These are phyloP conservation scores for Fagopyrum esculentum DNA, from an alignment of 148 eudicot species.

Conservation along the genomic window DNA sequence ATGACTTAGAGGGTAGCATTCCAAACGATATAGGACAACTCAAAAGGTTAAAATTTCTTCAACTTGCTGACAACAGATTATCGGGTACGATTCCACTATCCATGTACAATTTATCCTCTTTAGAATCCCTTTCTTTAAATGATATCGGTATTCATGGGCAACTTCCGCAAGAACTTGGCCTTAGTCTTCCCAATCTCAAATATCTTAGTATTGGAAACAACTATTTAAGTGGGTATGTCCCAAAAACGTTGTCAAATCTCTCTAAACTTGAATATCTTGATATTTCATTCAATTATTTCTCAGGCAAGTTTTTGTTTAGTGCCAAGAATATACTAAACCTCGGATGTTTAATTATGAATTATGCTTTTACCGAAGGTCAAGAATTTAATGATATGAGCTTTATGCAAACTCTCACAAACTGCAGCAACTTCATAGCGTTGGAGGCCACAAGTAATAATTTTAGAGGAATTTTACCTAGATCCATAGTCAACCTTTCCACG, in stretches of 20 bases:
- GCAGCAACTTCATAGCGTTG: no score
- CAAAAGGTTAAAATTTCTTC: not conserved
- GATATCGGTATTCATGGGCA: conserved; percentile 19
- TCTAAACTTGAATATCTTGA: not conserved
- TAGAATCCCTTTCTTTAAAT: not conserved
- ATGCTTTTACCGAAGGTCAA: not conserved
- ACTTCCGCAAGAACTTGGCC: conserved; percentile 23
- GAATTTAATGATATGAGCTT: no score
- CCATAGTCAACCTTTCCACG: not conserved
- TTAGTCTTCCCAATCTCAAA: conserved; percentile 11
- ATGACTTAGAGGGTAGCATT: not conserved
- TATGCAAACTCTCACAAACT: no score
- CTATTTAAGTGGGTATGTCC: not conserved
- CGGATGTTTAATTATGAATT: not conserved
- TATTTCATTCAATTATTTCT: not conserved
- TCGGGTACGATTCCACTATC: conserved; percentile 24
- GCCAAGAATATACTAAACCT: conserved; percentile 14
- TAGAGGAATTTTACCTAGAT: no score
- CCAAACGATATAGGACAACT: not conserved
- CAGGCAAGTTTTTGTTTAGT: conserved; percentile 12
- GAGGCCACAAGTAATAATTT: no score
- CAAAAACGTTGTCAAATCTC: not conserved
- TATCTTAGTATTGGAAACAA: not conserved
- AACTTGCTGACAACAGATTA: conserved; percentile 10
- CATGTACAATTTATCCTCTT: conserved; percentile 21